These are phyloP conservation scores for Eutypella sp. DNA, from an alignment of 2,329 filamentous ascomycete genomes.

Conservation along the genomic window DNA sequence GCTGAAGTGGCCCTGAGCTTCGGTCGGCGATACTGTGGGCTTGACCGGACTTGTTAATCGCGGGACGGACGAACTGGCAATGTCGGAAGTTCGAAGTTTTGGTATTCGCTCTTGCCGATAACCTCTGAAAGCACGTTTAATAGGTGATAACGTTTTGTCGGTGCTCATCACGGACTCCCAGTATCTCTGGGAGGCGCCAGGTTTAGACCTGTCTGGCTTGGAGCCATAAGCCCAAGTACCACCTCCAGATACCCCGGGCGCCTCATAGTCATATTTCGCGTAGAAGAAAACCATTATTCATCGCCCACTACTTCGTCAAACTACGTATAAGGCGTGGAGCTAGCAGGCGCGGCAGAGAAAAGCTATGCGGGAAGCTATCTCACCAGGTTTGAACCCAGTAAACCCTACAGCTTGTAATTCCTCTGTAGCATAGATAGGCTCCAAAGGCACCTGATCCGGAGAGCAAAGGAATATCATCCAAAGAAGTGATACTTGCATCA, in stretches of 20 bases:
- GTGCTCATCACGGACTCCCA: not conserved
- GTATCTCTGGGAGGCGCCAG: not conserved
- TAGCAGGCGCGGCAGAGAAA: too few relatives aligned
- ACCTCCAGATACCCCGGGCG: not conserved
- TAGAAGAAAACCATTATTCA: not conserved
- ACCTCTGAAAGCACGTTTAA: too few relatives aligned
- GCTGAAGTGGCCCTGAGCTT: not conserved
- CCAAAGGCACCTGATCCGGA: too few relatives aligned
- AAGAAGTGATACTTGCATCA: too few relatives aligned
- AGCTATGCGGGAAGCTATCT: too few relatives aligned
- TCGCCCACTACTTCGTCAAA: not conserved
- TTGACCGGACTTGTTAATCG: not conserved
- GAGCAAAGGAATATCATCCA: too few relatives aligned
- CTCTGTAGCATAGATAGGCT: too few relatives aligned
- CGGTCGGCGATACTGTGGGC: not conserved
- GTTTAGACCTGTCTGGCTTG: not conserved
- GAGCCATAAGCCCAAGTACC: not conserved
- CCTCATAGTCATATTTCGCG: not conserved
- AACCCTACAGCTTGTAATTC: too few relatives aligned
- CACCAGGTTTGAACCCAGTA: too few relatives aligned
- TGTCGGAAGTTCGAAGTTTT: not conserved
- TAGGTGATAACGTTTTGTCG: not conserved
- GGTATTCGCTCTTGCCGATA: too few relatives aligned
- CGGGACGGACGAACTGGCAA: not conserved
- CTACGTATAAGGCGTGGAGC: too few relatives aligned